Conservation (phyloP, 345 rosid genomes). For the Toxicodendron radicans region DNA sequence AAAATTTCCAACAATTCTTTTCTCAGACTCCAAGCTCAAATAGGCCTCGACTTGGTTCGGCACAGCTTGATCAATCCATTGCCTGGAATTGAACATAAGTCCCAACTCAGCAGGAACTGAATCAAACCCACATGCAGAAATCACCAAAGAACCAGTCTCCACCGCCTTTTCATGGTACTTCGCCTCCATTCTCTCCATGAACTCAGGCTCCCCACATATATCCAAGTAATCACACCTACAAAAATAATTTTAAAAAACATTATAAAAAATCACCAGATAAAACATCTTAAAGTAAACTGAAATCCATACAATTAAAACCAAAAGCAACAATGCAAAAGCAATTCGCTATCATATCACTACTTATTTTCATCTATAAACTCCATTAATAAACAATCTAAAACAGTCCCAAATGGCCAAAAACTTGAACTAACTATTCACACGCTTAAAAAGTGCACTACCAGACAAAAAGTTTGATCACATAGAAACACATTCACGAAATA, state of each 20-base stretch:
- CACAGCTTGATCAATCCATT: slow-evolving; percentile 67
- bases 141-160: slow-evolving; percentile 68
- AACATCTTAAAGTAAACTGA: not conserved
- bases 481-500: slow-evolving; percentile 6
- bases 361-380: too few relatives aligned
- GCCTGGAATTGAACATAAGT: slow-evolving; percentile 69
- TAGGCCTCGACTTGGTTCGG: slow-evolving; percentile 76
- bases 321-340: too few relatives aligned
- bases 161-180: slow-evolving; percentile 63
- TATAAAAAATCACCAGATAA: not conserved
- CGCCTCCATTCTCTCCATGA: slow-evolving; percentile 81
- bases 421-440: too few relatives aligned
- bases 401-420: too few relatives aligned
- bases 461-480: not conserved
- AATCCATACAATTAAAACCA: not conserved
- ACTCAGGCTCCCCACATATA: slow-evolving; percentile 92
- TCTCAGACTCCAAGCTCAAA: slow-evolving; percentile 74
- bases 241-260: not conserved
- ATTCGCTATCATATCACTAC: too few relatives aligned
- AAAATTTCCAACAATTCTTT: slow-evolving; percentile 67
- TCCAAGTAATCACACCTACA: slow-evolving; percentile 85
- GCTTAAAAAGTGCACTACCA: too few relatives aligned
- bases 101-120: slow-evolving; percentile 90
- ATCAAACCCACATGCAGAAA: slow-evolving; percentile 95
- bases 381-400: too few relatives aligned